These are phyloP conservation scores for Maudiozyma saulgeensis DNA, from an alignment of 805 yeast genomes.

Conservation along the genomic window DNA sequence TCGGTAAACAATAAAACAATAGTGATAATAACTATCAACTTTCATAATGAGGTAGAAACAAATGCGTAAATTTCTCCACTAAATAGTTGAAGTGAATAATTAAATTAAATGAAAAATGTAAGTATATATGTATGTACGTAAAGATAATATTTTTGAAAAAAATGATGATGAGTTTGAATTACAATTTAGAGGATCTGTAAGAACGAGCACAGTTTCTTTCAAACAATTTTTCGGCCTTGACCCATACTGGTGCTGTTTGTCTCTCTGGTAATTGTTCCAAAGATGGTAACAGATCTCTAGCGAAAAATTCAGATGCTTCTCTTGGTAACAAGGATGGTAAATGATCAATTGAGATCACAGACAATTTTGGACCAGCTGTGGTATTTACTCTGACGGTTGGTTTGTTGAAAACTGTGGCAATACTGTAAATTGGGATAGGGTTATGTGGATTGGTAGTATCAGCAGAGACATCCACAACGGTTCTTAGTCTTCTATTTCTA, in stretches of 20 bases:
- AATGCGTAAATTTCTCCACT: no score
- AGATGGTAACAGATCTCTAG: slow-evolving; percentile 81
- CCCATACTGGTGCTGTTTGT: slow-evolving; percentile 82
- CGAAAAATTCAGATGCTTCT: slow-evolving; percentile 90
- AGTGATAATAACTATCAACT: not conserved
- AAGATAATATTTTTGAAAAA: not conserved
- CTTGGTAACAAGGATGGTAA: slow-evolving; percentile 92
- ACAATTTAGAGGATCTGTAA: slow-evolving; percentile 37
- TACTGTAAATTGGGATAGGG: slow-evolving; percentile 88
- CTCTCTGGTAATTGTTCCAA: slow-evolving; percentile 77
- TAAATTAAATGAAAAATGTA: not conserved
- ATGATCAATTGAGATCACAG: slow-evolving; percentile 93
- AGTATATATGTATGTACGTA: not conserved
- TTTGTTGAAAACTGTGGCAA: slow-evolving; percentile 81
- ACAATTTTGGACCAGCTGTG: slow-evolving; percentile 70
- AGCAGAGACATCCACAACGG: slow-evolving; percentile 95
- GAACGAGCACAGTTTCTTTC: slow-evolving; percentile 78
- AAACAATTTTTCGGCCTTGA: slow-evolving; percentile 72
- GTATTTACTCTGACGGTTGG: slow-evolving; percentile 86
- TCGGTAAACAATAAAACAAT: not conserved
- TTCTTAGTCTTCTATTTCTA: slow-evolving; percentile 66
- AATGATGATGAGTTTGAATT: slow-evolving; percentile 1
- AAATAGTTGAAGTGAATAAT: not conserved
- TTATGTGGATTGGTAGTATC: slow-evolving; percentile 98
- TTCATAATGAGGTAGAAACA: no score